phyloP scores from a whole-genome alignment of 2,329 filamentous ascomycete species.

The Trichoderma guizhouense region DNA sequence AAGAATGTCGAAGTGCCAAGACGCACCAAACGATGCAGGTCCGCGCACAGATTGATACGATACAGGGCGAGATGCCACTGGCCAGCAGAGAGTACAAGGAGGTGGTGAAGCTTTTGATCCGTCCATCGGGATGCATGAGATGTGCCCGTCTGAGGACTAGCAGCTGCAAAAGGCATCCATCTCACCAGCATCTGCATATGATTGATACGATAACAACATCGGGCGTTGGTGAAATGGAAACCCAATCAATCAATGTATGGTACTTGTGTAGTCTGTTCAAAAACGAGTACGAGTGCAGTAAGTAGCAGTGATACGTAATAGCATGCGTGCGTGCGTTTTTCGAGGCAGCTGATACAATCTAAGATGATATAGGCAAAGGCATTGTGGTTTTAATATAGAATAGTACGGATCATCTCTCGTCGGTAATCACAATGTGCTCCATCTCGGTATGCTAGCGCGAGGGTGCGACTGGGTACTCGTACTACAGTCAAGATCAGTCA shows the following conservation, averaged over 20 bases:
- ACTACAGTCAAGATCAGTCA: not conserved
- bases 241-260: not conserved
- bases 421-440: not conserved
- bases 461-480: not conserved
- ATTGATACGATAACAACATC: not conserved
- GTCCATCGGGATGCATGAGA: not conserved
- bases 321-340: not conserved
- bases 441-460: not conserved
- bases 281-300: not conserved
- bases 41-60: not conserved
- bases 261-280: not conserved
- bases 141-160: not conserved
- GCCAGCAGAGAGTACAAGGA: not conserved
- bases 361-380: not conserved
- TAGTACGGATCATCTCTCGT: slow-evolving; percentile 3
- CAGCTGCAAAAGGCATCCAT: not conserved
- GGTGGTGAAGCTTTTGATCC: not conserved
- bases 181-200: not conserved
- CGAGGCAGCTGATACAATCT: not conserved
- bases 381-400: not conserved
- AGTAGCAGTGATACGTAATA: not conserved
- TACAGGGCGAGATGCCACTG: not conserved
- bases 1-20: slow-evolving; percentile 7
- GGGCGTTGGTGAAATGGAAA: too few relatives aligned
- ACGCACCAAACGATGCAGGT: slow-evolving; percentile 7